Evolutionary conservation across 2,329 filamentous ascomycete genomes (phyloP), one percentile per base, ranked within the genome.

Genomic region (Paracorniculantispora psalliotae): DNA sequence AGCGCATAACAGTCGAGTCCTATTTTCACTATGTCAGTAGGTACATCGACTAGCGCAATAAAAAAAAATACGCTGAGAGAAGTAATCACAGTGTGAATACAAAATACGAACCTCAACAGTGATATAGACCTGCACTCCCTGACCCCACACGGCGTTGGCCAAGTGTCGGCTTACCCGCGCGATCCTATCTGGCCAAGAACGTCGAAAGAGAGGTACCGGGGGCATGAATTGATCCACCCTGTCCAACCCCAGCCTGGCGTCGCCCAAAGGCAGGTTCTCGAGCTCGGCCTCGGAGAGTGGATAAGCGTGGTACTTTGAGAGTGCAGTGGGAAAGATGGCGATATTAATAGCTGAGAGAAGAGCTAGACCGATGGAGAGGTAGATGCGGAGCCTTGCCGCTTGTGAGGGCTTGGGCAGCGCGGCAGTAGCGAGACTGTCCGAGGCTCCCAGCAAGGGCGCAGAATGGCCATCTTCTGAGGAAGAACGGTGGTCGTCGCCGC

Each of bases 21-120:
- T 55, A n/a, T 44, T 3, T 17, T 10, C 17, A 12, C n/a, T n/a
- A 26, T 5, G 39, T 55, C 25, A 55, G 51, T 37, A 44, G 15
- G 3, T 4, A n/a, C 8, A n/a, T 21, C 9, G 9, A 2, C 23
- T 8, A 7, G n/a, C n/a, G n/a, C n/a, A n/a, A n/a, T 48, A 4
- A 30, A 26, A n/a, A 17, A 37, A 39, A 35, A 17, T 2, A 52
- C 7, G 3, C 19, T 7, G n/a, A 41, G 6, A 21, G 12, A 25
- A 50, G 28, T 15, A 50, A 37, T 13, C 9, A 23, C 13, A 26
- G 30, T 10, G 23, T 15, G n/a, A n/a, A n/a, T n/a, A n/a, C n/a
- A n/a, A n/a, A n/a, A n/a, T n/a, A 26, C 52, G 37, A 33, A 55
- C 52, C 52, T 55, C 52, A 23, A 55, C 52, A 46, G 52, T 55